Evolutionary conservation across 176 grass and related monocot genomes (phyloP), one percentile per base, ranked within the genome.

Genomic region (Poa annua): DNA sequence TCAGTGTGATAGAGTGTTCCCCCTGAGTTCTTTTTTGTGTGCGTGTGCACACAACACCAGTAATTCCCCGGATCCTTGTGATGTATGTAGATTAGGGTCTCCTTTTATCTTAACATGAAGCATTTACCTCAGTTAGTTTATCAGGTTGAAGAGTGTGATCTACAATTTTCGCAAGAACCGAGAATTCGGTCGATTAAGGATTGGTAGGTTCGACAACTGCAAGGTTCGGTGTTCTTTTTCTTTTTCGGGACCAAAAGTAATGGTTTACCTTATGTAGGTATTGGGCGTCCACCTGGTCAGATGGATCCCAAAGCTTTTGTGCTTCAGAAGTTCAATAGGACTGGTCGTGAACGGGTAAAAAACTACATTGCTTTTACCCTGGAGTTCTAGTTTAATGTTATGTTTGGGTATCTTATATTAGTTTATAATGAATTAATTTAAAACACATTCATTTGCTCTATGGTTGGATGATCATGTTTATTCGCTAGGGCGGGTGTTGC

Each of bases 261-360:
- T 79, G 41, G 45, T 67, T 85, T 65, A 10, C 41, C 61, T 84
- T 49, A 51, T 88, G 80, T 81, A 98, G 93, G 93, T 81, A 96
- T 98, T 26, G 91, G 96, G 59, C 81, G 89, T 32, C 93, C 91
- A 39, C 85, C 93, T 76, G 93, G 93, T 48, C 91, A 96, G 78
- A 98, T 98, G 96, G 96, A 98, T 71, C 93, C 93, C 10, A 98
- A 90, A 75, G 93, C 96, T 22, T 98, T 98, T 90, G 83, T 90
- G 75, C 93, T 98, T 75, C 91, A 98, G 75, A 94, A 91, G 77
- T 98, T 98, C 67, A 96, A 91, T 54, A 90, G 66, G 75, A 87
- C 64, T 70, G 83, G 87, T 13, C 91, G 89, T 74, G 91, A 92
- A 91, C 78, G 80, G 89, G 91, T 98, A 92, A 91, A 83, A 36